Base-by-base conservation (phyloP, 768 basidiomycete species). In the Melanogaster broomeanus region DNA sequence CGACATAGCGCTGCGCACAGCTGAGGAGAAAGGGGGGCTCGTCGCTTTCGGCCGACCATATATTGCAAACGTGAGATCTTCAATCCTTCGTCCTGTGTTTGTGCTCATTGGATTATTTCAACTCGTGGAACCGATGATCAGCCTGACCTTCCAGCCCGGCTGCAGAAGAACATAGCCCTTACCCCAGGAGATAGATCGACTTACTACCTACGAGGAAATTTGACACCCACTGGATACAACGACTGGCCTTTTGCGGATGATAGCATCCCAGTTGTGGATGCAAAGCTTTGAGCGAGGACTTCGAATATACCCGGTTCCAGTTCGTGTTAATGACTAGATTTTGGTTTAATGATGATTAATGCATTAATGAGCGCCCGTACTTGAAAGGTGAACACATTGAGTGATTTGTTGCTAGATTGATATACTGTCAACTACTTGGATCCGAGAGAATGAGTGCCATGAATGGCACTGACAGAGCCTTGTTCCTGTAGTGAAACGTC, bases 381-480 rank as follows among this genome's bases (percentile, higher is more conserved):
- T 97, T 95, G 81, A 98, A 94, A 0, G 91, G 88, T 21, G 60
- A 90, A 98, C 6, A 91, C 79, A 50, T 81, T 85, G 18, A 90
- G 63, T 8, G 95, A 93, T 75, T 38, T 81, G 67, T 42, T 66
- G 61, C 63, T 69, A n/a, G 38, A 9, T 35, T 25, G 11, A 27
- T n/a, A n/a, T n/a, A 45, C 21, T 58, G 55, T 55, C 35, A 61
- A 45, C 30, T 15, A 2, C 24, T 18, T 7, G n/a, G 10, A n/a
- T n/a, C n/a, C n/a, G n/a, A 12, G 45, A 51, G 9, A 33, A 16
- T 11, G 19, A 5, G 50, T 1, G n/a, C 12, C 8, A 5, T 25
- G n/a, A 38, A 44, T 18, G 13, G 22, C 7, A 55, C 73, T 53
- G 57, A 82, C 78, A 22, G 73, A 71, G 4, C 63, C 65, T 24